Conservation (phyloP, 2,329 filamentous ascomycete genomes). For the Pyricularia sp. region DNA sequence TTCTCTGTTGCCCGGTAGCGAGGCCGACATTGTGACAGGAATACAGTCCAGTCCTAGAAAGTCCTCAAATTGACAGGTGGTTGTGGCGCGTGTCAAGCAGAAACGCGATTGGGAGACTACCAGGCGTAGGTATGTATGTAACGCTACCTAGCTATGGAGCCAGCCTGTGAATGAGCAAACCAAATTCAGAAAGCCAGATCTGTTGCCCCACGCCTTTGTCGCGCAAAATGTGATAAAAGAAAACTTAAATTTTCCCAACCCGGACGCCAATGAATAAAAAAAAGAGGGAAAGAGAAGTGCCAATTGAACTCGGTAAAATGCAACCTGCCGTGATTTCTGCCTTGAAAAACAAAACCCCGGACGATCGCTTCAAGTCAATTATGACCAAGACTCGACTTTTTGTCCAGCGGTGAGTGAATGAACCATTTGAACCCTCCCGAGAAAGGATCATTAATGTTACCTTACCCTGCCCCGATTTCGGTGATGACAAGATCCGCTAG, state of each 20-base stretch:
- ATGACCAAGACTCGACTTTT: neutral
- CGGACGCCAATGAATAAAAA: neutral
- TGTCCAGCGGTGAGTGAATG: neutral
- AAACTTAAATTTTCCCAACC: neutral
- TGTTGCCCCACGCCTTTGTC: neutral
- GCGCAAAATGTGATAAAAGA: neutral
- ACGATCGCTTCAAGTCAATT: neutral
- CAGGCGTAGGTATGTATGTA: neutral
- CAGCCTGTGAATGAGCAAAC: neutral
- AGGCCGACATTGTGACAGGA: slow-evolving; percentile 47
- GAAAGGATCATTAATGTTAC: neutral
- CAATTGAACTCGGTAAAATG: neutral
- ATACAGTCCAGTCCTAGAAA: neutral
- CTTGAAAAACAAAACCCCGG: neutral
- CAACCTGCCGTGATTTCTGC: neutral
- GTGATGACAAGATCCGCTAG: neutral
- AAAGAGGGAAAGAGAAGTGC: neutral
- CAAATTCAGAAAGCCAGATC: neutral
- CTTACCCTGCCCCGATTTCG: neutral
- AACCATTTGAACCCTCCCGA: too few relatives aligned
- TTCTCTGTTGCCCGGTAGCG: slow-evolving; percentile 62
- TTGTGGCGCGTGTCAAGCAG: neutral
- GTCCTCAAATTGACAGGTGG: neutral
- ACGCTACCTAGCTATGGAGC: neutral
- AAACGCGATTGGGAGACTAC: neutral